Percentiles rank a stretch among this genome's conserved stretches.
Evolutionary conservation across 768 basidiomycete genomes (phyloP).

Genomic region (Amanita rimosa): DNA sequence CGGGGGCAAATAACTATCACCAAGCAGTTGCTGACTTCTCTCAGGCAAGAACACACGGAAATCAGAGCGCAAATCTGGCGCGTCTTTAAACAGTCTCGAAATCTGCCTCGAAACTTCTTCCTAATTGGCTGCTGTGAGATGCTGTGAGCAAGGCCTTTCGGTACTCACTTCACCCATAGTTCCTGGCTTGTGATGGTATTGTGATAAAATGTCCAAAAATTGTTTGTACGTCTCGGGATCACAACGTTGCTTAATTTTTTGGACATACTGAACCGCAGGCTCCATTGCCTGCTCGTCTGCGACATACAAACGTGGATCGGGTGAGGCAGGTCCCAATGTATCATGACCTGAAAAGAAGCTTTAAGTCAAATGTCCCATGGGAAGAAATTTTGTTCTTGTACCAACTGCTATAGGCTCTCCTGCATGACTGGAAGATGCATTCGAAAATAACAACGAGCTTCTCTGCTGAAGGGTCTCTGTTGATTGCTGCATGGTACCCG

Average conservation of each 20-base stretch:
- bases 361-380: not conserved
- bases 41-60: slow-evolving; percentile 71
- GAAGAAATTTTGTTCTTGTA: not conserved
- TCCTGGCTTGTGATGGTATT: slow-evolving; percentile 49
- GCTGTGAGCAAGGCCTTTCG: slow-evolving; percentile 3
- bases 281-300: slow-evolving; percentile 42
- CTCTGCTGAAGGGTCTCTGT: slow-evolving; percentile 33
- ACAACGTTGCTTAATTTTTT: slow-evolving; percentile 92
- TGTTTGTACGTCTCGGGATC: slow-evolving; percentile 79
- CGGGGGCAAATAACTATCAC: slow-evolving; percentile 26
- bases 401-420: slow-evolving; percentile 5
- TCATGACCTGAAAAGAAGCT: not conserved
- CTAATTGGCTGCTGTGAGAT: slow-evolving; percentile 21
- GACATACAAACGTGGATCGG: slow-evolving; percentile 22
- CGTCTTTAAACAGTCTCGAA: slow-evolving; percentile 60
- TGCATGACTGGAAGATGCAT: slow-evolving; percentile 10
- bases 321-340: slow-evolving; percentile 13
- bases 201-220: slow-evolving; percentile 66
- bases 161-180: slow-evolving; percentile 45
- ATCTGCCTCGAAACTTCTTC: slow-evolving; percentile 63
- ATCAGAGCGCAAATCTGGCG: slow-evolving; percentile 61
- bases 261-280: slow-evolving; percentile 88
- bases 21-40: slow-evolving; percentile 35
- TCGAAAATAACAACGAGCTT: slow-evolving; percentile 27
- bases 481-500: slow-evolving; percentile 50